phyloP scores from a whole-genome alignment of 1,284 basidiomycete species.

The Acaromyces ingoldii region DNA sequence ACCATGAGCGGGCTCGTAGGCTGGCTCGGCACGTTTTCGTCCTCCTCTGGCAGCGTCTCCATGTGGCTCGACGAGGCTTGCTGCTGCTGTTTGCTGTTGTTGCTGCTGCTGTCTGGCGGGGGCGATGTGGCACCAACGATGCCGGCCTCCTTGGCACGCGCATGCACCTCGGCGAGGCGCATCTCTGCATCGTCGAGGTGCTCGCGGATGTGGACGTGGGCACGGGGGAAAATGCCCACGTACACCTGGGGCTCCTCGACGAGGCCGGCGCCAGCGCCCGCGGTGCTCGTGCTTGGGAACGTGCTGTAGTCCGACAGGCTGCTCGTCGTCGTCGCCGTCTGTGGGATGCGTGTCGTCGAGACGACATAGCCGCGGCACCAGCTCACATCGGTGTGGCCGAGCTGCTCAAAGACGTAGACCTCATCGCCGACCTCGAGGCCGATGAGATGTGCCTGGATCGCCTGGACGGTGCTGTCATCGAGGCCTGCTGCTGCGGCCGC shows the following conservation, averaged over 20 bases:
- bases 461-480: background rate
- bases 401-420: slow-evolving; percentile 66
- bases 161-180: slow-evolving; percentile 66
- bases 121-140: slow-evolving; percentile 29
- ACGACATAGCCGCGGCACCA: slow-evolving; percentile 68
- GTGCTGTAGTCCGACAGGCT: slow-evolving; percentile 36
- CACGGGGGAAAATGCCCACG: slow-evolving; percentile 91
- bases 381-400: slow-evolving; percentile 32
- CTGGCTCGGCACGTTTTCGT: slow-evolving; percentile 18
- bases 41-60: slow-evolving; percentile 31
- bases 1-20: slow-evolving; percentile 28
- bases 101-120: slow-evolving; percentile 14
- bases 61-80: slow-evolving; percentile 16
- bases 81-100: background rate
- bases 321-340: slow-evolving; percentile 51
- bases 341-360: slow-evolving; percentile 53
- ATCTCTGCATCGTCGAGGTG: slow-evolving; percentile 83
- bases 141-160: slow-evolving; percentile 32
- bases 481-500: slow-evolving; percentile 15
- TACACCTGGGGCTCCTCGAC: slow-evolving; percentile 68
- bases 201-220: slow-evolving; percentile 82
- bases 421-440: slow-evolving; percentile 72
- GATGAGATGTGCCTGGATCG: slow-evolving; percentile 36
- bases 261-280: slow-evolving; percentile 9
- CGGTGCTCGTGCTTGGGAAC: slow-evolving; percentile 18